Evolutionary conservation across 495 filamentous ascomycete genomes (phyloP).

Genomic region (Podospora pseudoanserina): DNA sequence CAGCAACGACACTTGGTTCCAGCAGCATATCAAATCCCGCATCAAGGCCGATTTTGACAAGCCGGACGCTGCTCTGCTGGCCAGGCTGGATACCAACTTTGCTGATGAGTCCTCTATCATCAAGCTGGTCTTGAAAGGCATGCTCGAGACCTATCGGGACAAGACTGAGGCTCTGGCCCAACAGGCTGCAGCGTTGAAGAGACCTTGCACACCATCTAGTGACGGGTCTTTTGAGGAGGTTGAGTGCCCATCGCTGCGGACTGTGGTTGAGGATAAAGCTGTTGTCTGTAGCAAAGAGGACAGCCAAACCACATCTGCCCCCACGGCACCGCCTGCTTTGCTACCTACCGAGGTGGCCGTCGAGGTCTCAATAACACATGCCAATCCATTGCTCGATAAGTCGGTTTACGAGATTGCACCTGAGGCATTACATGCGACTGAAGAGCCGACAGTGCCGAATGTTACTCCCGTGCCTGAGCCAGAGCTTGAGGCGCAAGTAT

Average conservation of each 20-base stretch:
- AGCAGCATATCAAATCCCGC: slow-evolving; percentile 16
- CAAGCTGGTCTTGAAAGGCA: slow-evolving; percentile 15
- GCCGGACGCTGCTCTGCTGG: background rate
- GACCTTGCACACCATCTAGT: background rate
- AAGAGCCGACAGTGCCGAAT: background rate
- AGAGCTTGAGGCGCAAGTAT: background rate
- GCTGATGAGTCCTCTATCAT: slow-evolving; percentile 5
- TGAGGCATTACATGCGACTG: background rate
- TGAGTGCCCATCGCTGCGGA: background rate
- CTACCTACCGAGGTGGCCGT: background rate
- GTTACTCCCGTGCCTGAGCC: background rate
- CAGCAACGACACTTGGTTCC: slow-evolving; percentile 25
- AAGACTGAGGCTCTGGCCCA: background rate
- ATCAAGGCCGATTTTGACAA: slow-evolving; percentile 19
- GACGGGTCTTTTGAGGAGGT: background rate
- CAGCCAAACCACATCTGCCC: background rate
- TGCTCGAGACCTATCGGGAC: slow-evolving; percentile 14
- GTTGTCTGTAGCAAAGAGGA: background rate
- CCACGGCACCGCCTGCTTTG: background rate
- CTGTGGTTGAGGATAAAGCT: background rate
- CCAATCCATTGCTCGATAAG: background rate
- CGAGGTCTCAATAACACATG: background rate
- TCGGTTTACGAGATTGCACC: background rate
- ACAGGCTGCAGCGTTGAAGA: background rate
- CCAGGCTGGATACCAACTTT: background rate